Conservation (phyloP, 2,329 filamentous ascomycete species). For the Alternaria sp. region DNA sequence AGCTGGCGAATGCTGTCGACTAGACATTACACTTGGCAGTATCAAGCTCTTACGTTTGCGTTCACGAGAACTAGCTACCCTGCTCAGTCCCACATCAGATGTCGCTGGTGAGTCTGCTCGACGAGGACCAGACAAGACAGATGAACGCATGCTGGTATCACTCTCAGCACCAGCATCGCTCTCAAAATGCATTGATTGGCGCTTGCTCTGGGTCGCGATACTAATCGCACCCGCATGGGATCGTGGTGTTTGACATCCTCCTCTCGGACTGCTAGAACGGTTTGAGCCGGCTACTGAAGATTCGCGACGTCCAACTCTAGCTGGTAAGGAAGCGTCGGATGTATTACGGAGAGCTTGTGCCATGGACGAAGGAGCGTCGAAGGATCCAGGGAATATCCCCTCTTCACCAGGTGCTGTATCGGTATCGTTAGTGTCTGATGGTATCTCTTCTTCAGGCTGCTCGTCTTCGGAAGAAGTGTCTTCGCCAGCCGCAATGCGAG, state of each 20-base stretch:
- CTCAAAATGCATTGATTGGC: constrained; percentile 81
- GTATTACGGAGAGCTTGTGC: constrained; percentile 65
- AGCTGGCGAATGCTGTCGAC: constrained; percentile 88
- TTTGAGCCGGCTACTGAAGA: constrained; percentile 78
- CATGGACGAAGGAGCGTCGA: constrained; percentile 66
- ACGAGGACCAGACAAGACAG: constrained; percentile 73
- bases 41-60: constrained; percentile 88
- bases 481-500: constrained; percentile 84
- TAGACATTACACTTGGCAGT: constrained; percentile 79
- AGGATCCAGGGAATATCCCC: constrained; percentile 67
- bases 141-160: constrained; percentile 88
- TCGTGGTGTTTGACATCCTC: constrained; percentile 83
- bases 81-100: constrained; percentile 81
- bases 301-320: constrained; percentile 58
- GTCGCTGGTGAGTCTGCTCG: constrained; percentile 85
- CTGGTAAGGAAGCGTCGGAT: constrained; percentile 59
- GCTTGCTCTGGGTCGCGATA: constrained; percentile 70
- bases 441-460: constrained; percentile 56
- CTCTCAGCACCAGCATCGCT: constrained; percentile 85
- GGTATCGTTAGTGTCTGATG: constrained; percentile 54
- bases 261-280: constrained; percentile 86
- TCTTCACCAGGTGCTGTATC: constrained; percentile 57
- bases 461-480: constrained; percentile 76
- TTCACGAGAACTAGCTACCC: constrained; percentile 80
- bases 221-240: constrained; percentile 73